Evolutionary conservation across 192 early-diverging fungal genomes (phyloP), one percentile per base, ranked within the genome.

Genomic region (Kappamyces sp.): DNA sequence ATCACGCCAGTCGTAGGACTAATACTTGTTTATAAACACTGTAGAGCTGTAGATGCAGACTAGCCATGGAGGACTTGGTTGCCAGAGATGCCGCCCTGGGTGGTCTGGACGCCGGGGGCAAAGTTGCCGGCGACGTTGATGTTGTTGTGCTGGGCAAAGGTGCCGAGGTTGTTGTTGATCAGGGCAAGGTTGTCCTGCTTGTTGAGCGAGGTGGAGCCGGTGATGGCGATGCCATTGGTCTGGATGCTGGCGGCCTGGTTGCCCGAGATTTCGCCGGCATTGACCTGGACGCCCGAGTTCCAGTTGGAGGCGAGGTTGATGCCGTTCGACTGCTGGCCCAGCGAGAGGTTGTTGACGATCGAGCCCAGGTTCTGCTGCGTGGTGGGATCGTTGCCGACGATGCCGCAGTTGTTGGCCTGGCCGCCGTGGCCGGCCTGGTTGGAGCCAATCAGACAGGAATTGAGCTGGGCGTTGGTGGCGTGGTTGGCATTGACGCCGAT

Each of bases 401-500:
- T 45, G 11, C 43, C 43, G n/a, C 43, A 45, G 43, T 45, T 45
- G 43, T 45, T 45, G n/a, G 11, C n/a, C n/a, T 45, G 43, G 43
- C 43, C 43, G n/a, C 43, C 43, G 11, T 45, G 11, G n/a, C 43
- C 43, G 43, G 43, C 43, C 43, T n/a, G 11, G n/a, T 45, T 45
- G 11, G 11, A n/a, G n/a, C 11, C 43, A 45, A 45, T 45, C 11
- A 45, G 11, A 45, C 43, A 11, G n/a, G n/a, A 11, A n/a, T 45
- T 45, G 43, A 12, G 11, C n/a, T 45, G 43, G n/a, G 11, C n/a
- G n/a, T 45, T 45, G 43, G 11, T 45, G 11, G 43, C 43, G n/a
- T 45, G 43, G n/a, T 45, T 45, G 43, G 43, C 43, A n/a, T 45
- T 45, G 11, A 45, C 43, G n/a, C n/a, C n/a, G n/a, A n/a, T n/a